Percentiles rank a stretch among this genome's conserved stretches.
Evolutionary conservation across 1,284 basidiomycete species (phyloP).

Genomic region (Trichosporon inkin): DNA sequence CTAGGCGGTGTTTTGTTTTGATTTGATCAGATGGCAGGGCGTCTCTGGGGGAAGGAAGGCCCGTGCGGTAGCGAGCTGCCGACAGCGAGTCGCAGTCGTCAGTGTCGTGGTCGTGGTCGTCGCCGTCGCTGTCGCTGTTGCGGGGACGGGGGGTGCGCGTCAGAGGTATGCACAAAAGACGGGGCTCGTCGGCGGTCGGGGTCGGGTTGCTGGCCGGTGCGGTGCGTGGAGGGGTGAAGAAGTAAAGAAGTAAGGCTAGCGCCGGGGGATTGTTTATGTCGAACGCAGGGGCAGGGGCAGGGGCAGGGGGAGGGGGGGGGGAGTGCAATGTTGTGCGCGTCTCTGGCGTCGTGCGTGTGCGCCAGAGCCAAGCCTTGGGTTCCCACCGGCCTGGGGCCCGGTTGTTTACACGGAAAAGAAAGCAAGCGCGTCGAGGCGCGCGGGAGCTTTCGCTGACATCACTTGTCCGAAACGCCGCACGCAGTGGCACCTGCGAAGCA

Average conservation of each 20-base stretch:
- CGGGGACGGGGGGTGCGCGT: not conserved
- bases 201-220: not conserved
- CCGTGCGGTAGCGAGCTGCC: not conserved
- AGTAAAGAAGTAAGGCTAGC: not conserved
- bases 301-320: not conserved
- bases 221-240: not conserved
- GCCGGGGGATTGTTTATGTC: conserved; percentile 4
- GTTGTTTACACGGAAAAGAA: conserved; percentile 9
- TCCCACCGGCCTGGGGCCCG: not conserved
- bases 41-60: not conserved
- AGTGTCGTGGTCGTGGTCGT: not conserved
- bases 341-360: too few relatives aligned
- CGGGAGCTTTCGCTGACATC: not conserved
- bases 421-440: not conserved
- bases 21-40: conserved; percentile 4
- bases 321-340: not conserved
- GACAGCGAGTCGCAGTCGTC: not conserved
- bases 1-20: not conserved
- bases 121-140: too few relatives aligned
- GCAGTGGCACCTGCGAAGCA: not conserved
- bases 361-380: not conserved
- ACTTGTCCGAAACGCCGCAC: not conserved
- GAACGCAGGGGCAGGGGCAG: not conserved
- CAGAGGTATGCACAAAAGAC: not conserved
- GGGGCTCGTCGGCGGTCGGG: not conserved